Percentiles rank a stretch among this genome's conserved stretches.
Conservation (phyloP, 495 filamentous ascomycete genomes). For the Penicillium dipodomyicola region DNA sequence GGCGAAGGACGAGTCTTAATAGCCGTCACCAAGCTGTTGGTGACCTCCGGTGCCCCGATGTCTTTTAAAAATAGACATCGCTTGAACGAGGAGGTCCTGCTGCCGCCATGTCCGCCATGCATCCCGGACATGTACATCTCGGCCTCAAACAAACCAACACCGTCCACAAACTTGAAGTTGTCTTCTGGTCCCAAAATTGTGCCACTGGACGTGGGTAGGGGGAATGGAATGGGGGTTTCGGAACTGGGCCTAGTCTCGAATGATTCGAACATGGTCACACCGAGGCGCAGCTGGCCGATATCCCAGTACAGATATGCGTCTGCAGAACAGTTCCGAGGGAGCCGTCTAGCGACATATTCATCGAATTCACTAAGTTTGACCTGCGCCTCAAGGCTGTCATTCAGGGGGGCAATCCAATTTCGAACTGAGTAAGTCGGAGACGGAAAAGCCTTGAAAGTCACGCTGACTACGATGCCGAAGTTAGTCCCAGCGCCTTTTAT, state of each 20-base stretch:
- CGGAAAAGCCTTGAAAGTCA: slow-evolving; percentile 51
- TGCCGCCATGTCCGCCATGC: slow-evolving; percentile 57
- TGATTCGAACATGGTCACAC: slow-evolving; percentile 53
- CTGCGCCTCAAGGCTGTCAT: slow-evolving; percentile 36
- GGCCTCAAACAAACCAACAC: slow-evolving; percentile 53
- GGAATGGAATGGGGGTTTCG: slow-evolving; percentile 18
- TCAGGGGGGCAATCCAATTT: slow-evolving; percentile 52
- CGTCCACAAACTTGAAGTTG: slow-evolving; percentile 41
- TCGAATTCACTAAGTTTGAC: slow-evolving; percentile 45
- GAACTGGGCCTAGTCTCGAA: slow-evolving; percentile 22
- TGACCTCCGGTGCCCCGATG: slow-evolving; percentile 44
- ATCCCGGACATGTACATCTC: slow-evolving; percentile 63
- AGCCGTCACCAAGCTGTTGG: slow-evolving; percentile 42
- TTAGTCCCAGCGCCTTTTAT: slow-evolving; percentile 62
- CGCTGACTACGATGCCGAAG: slow-evolving; percentile 60
- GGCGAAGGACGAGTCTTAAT: slow-evolving; percentile 52
- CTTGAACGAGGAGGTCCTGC: slow-evolving; percentile 64
- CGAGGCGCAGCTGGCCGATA: slow-evolving; percentile 46
- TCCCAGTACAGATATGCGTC: slow-evolving; percentile 61
- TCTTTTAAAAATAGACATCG: slow-evolving; percentile 59
- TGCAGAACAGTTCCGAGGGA: slow-evolving; percentile 48
- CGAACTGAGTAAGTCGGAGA: slow-evolving; percentile 45
- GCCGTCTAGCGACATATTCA: slow-evolving; percentile 36
- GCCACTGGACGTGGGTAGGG: no score
- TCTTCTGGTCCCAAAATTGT: slow-evolving; percentile 38